phyloP scores from a whole-genome alignment of 768 basidiomycete genomes.

The Rhodosporidiobolus odoratus region DNA sequence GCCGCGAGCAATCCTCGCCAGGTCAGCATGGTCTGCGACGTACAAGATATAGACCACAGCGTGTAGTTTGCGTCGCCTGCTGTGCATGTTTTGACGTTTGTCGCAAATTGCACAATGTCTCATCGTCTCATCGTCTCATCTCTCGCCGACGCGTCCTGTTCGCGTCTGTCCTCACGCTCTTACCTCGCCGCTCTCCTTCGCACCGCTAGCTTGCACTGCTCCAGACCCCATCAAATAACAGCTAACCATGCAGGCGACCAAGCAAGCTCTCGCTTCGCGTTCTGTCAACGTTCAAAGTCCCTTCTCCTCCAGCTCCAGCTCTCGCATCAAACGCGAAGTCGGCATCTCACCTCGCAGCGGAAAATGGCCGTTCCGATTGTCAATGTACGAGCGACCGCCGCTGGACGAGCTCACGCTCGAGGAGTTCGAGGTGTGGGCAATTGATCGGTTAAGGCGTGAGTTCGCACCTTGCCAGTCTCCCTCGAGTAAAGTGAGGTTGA shows the following conservation, averaged over 20 bases:
- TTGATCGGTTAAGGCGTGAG: constrained; percentile 67
- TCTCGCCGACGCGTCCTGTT: too few relatives aligned
- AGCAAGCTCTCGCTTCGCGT: background rate
- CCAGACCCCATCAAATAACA: too few relatives aligned
- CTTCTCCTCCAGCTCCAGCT: background rate
- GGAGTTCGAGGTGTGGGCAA: constrained; percentile 85
- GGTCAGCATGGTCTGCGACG: too few relatives aligned
- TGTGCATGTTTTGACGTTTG: too few relatives aligned
- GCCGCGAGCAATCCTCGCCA: too few relatives aligned
- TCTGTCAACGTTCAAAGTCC: constrained; percentile 7
- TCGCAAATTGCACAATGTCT: too few relatives aligned
- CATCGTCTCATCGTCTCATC: too few relatives aligned
- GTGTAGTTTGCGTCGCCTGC: too few relatives aligned
- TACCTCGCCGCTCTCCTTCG: too few relatives aligned
- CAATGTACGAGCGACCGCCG: constrained; percentile 72
- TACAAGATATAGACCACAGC: too few relatives aligned
- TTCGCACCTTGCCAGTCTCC: constrained; percentile 40
- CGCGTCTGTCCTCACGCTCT: too few relatives aligned
- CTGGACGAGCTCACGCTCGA: constrained; percentile 83
- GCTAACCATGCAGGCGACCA: background rate
- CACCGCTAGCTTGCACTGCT: too few relatives aligned
- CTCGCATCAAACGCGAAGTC: constrained; percentile 8
- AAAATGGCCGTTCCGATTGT: constrained; percentile 61
- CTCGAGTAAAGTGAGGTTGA: background rate
- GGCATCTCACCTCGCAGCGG: background rate